phyloP scores from a whole-genome alignment of 78 protist species.

The Thecamonas trahens region DNA sequence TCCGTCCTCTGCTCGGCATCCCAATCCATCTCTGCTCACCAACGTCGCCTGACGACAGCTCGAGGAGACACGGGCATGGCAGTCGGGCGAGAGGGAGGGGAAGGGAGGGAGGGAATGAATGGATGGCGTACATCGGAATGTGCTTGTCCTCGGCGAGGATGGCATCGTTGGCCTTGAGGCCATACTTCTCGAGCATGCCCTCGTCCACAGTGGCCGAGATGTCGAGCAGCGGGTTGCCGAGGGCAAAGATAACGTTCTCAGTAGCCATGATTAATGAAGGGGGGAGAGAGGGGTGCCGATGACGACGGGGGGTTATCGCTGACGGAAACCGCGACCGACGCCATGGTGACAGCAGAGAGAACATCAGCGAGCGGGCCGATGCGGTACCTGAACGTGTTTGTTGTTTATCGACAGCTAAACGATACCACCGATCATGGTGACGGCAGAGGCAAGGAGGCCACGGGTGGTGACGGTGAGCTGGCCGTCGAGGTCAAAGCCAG shows the following conservation, averaged over 20 bases:
- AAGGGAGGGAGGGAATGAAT: not conserved
- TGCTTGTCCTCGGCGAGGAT: constrained; percentile 87
- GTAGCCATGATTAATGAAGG: not conserved
- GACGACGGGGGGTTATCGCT: no score
- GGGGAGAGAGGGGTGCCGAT: no score
- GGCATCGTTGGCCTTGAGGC: constrained; percentile 60
- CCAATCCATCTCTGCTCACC: not conserved
- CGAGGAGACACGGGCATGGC: not conserved
- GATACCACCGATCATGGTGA: no score
- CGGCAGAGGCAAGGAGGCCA: no score
- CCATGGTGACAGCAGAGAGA: no score
- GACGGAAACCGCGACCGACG: no score
- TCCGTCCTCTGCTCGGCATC: no score
- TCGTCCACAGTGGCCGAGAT: constrained; percentile 59
- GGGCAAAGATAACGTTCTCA: constrained; percentile 5
- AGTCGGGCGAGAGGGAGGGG: not conserved
- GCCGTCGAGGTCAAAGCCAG: no score
- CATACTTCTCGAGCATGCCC: constrained; percentile 64
- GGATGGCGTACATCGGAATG: constrained; percentile 61
- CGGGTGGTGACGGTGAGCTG: no score
- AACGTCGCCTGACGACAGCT: not conserved
- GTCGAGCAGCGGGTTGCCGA: constrained; percentile 84
- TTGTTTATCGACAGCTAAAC: no score
- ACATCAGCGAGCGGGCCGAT: no score
- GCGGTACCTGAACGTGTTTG: no score